Evolutionary conservation across 495 filamentous ascomycete species (phyloP).

Genomic region (Aspergillus panamensis): DNA sequence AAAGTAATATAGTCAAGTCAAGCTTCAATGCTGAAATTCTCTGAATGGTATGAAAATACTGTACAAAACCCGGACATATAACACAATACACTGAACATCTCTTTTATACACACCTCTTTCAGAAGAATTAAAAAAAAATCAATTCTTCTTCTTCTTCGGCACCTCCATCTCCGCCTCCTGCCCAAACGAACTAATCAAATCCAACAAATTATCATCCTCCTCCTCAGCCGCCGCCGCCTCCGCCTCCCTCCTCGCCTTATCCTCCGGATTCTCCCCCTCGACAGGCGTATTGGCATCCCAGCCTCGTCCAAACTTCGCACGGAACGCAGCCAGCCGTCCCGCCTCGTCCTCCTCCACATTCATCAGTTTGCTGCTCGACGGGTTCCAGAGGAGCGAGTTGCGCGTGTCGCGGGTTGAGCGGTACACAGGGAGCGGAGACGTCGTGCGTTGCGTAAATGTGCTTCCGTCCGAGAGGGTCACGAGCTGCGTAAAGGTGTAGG

Average conservation of each 20-base stretch:
- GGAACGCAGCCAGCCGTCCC: conserved; percentile 80
- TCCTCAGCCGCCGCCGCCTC: conserved; percentile 36
- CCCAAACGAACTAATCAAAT: conserved; percentile 67
- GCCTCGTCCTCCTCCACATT: conserved; percentile 96
- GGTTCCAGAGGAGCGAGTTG: conserved; percentile 90
- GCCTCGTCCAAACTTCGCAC: conserved; percentile 73
- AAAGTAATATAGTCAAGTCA: not conserved
- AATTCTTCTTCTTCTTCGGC: conserved; percentile 36
- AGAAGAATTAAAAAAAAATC: not conserved
- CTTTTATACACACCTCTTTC: not conserved
- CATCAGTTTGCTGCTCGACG: conserved; percentile 66
- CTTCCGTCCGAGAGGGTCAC: conserved; percentile 90
- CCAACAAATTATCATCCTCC: conserved; percentile 59
- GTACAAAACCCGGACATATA: conserved; percentile 17
- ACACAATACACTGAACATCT: conserved; percentile 3
- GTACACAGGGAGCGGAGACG: conserved; percentile 75
- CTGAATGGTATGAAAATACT: conserved; percentile 15
- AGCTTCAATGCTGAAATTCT: conserved; percentile 8
- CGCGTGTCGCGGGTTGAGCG: conserved; percentile 75
- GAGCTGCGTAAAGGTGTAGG: conserved; percentile 95
- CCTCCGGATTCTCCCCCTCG: conserved; percentile 20
- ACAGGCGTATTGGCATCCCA: conserved; percentile 62
- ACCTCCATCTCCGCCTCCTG: conserved; percentile 34
- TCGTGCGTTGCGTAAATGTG: conserved; percentile 84
- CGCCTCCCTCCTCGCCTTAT: conserved; percentile 20